Evolutionary conservation across 73 alveolate genomes (phyloP), one percentile per base, ranked within the genome.

Genomic region (Urostyla sp.): DNA sequence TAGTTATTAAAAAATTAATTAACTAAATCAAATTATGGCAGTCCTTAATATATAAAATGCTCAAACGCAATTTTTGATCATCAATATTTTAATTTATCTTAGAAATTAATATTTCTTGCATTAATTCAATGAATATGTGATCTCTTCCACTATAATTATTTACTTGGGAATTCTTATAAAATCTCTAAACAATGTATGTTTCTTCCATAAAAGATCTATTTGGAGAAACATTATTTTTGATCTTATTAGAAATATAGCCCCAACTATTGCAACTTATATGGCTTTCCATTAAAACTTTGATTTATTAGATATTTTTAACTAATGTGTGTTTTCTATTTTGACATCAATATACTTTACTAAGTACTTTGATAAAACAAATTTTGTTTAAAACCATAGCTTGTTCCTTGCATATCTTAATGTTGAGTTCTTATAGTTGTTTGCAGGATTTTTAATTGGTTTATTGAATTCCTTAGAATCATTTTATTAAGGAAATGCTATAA

Each of bases 171-270:
- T n/a, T n/a, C n/a, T n/a, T n/a, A n/a, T n/a, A n/a, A n/a, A n/a
- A n/a, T n/a, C n/a, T n/a, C n/a, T n/a, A n/a, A n/a, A n/a, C n/a
- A n/a, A n/a, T n/a, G n/a, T n/a, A n/a, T n/a, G n/a, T n/a, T n/a
- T n/a, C n/a, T 63, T 40, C 26, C 60, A 38, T 28, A 60, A 63
- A 3, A 63, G 79, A 63, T 63, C 79, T 20, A 43, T 63, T 1
- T 2, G 20, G 18, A 63, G 79, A 40, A 63, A 63, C 35, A 26
- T 63, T 5, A 23, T 63, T 45, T 63, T 63, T 63, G 79, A 63
- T 34, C 10, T 40, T 18, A 1, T 63, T 23, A 63, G 79, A 63
- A 48, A 31, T 5, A 1, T 63, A n/a, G 10, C 44, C 8, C 37
- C 61, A 40, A 37, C 79, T 16, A 37, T 37, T 10, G 31, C 31